A percentile compares a stretch with the other conserved stretches of the same genome.
These are phyloP conservation scores for Zoysia japonica DNA, from an alignment of 176 grass and related monocot species.

Conservation along the genomic window DNA sequence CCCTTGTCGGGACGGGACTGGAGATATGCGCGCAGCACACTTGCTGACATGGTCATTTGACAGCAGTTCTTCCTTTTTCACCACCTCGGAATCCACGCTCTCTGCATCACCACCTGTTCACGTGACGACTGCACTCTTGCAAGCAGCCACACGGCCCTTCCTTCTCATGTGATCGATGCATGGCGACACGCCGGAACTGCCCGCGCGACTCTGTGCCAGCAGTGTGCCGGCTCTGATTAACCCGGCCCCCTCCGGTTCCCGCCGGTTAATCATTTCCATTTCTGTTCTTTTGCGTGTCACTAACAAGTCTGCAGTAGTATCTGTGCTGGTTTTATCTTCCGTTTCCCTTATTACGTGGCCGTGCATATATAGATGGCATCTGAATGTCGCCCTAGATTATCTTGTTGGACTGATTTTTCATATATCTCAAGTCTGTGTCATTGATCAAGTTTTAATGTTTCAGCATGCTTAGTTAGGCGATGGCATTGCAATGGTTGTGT, in stretches of 20 bases:
- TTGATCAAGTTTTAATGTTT: neutral
- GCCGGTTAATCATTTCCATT: neutral
- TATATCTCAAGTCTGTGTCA: neutral
- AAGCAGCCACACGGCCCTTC: neutral
- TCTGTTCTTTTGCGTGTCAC: neutral
- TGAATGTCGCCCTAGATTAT: neutral
- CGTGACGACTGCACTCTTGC: constrained; percentile 52
- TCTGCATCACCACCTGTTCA: constrained; percentile 63
- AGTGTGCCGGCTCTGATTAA: neutral
- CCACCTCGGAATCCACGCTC: constrained; percentile 67
- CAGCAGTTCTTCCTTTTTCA: constrained; percentile 42
- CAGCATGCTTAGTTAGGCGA: neutral
- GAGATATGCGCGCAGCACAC: constrained; percentile 46
- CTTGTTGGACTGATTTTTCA: neutral
- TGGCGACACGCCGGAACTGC: constrained; percentile 33
- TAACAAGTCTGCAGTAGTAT: neutral
- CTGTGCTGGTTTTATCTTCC: neutral
- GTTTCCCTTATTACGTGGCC: neutral
- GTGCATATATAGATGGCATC: neutral
- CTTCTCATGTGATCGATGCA: constrained; percentile 53
- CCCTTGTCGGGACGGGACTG: constrained; percentile 59
- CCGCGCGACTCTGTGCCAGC: neutral
- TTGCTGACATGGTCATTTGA: constrained; percentile 54
- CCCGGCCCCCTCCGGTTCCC: neutral
- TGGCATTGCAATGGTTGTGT: neutral